Conservation (phyloP, 148 eudicot genomes). For the Gaultheria prostrata region DNA sequence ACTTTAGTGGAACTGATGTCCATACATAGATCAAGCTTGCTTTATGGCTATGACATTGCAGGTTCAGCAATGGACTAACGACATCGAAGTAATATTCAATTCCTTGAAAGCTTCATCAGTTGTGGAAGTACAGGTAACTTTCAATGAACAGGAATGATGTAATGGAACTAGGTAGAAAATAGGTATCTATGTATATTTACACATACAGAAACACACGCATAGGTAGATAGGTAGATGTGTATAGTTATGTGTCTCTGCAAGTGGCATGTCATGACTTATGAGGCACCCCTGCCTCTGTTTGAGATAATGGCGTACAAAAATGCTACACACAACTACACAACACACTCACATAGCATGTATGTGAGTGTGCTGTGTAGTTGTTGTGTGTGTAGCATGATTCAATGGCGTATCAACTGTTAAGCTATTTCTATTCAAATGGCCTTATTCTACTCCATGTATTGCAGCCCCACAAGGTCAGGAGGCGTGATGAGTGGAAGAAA, state of each 20-base stretch:
- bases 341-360: too few species aligned
- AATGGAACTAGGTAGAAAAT: not conserved
- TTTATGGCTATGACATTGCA: conserved; percentile 20
- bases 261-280: not conserved
- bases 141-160: not conserved
- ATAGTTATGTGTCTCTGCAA: not conserved
- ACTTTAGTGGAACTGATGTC: not conserved
- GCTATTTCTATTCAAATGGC: not conserved
- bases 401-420: not conserved
- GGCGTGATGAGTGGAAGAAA: conserved; percentile 43
- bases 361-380: too few species aligned
- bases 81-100: conserved; percentile 32
- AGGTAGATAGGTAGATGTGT: not conserved
- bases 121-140: conserved; percentile 42
- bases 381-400: too few species aligned
- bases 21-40: not conserved
- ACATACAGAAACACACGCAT: not conserved
- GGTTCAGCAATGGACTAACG: conserved; percentile 25
- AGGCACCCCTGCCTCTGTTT: not conserved
- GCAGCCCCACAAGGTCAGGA: conserved; percentile 46
- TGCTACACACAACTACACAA: too few species aligned
- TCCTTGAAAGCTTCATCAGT: conserved; percentile 28
- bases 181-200: not conserved
- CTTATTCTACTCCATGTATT: conserved; percentile 16
- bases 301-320: not conserved